phyloP scores from a whole-genome alignment of 805 yeast species.

The Metschnikowia chrysomelidarum region DNA sequence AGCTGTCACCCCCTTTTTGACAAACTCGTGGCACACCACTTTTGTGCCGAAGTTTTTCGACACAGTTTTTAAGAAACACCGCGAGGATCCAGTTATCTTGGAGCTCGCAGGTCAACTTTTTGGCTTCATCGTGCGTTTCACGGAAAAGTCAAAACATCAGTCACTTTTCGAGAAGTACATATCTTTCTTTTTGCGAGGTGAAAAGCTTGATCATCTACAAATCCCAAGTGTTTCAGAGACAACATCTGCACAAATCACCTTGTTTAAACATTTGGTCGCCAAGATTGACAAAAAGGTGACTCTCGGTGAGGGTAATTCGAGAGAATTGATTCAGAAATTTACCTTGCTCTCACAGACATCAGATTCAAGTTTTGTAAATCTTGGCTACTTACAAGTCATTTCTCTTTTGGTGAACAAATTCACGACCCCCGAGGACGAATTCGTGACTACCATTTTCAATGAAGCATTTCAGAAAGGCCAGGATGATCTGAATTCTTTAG shows the following conservation, averaged over 20 bases:
- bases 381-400: slow-evolving; percentile 53
- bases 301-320: slow-evolving; percentile 13
- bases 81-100: slow-evolving; percentile 23
- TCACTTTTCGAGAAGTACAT: slow-evolving; percentile 38
- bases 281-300: slow-evolving; percentile 45
- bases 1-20: slow-evolving; percentile 31
- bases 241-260: slow-evolving; percentile 34
- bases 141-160: slow-evolving; percentile 46
- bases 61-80: slow-evolving; percentile 12
- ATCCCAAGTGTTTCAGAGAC: slow-evolving; percentile 20
- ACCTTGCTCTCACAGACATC: slow-evolving; percentile 32
- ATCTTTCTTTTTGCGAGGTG: slow-evolving; percentile 32
- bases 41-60: slow-evolving; percentile 42
- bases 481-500: slow-evolving; percentile 35
- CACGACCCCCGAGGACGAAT: slow-evolving; percentile 14
- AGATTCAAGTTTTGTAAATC: slow-evolving; percentile 5
- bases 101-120: slow-evolving; percentile 43
- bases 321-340: slow-evolving; percentile 19
- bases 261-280: slow-evolving; percentile 45
- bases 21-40: slow-evolving; percentile 42
- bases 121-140: slow-evolving; percentile 40
- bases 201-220: slow-evolving; percentile 10
- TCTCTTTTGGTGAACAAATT: slow-evolving; percentile 53
- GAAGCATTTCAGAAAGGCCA: slow-evolving; percentile 5
- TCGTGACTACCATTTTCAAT: slow-evolving; percentile 4